Conservation (phyloP, 2,329 filamentous ascomycete genomes). For the Venturia aucupariae region DNA sequence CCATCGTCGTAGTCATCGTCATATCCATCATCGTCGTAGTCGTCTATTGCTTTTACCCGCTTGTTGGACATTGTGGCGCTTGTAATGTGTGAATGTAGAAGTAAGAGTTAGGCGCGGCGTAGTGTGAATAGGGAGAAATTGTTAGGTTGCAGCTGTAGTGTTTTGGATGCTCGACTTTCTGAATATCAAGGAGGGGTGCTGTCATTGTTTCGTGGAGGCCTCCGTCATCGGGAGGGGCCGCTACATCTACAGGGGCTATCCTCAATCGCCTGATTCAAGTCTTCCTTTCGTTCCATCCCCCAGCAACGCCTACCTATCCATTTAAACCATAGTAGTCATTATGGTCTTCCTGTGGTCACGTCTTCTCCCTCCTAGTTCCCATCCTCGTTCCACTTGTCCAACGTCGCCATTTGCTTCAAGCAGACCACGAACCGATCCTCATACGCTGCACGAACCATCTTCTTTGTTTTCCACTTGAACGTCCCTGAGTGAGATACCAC, state of each 20-base stretch:
- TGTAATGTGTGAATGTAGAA: not conserved
- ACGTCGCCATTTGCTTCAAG: slow-evolving; percentile 20
- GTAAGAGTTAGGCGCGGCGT: not conserved
- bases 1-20: slow-evolving; percentile 42
- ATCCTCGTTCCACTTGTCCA: slow-evolving; percentile 19
- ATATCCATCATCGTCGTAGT: slow-evolving; percentile 40
- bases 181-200: not conserved
- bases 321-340: no score
- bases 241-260: not conserved
- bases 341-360: no score
- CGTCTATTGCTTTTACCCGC: slow-evolving; percentile 38
- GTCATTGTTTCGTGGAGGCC: not conserved
- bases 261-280: not conserved
- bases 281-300: not conserved
- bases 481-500: slow-evolving; percentile 21
- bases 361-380: no score
- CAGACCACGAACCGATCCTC: slow-evolving; percentile 21
- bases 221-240: slow-evolving; percentile 4
- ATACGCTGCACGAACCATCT: slow-evolving; percentile 19
- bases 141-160: not conserved
- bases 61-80: slow-evolving; percentile 22
- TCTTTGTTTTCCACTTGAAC: slow-evolving; percentile 21
- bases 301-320: no score
- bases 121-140: not conserved
- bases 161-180: not conserved